phyloP scores from a whole-genome alignment of 306 rosid genomes.

The Quercus wislizeni region DNA sequence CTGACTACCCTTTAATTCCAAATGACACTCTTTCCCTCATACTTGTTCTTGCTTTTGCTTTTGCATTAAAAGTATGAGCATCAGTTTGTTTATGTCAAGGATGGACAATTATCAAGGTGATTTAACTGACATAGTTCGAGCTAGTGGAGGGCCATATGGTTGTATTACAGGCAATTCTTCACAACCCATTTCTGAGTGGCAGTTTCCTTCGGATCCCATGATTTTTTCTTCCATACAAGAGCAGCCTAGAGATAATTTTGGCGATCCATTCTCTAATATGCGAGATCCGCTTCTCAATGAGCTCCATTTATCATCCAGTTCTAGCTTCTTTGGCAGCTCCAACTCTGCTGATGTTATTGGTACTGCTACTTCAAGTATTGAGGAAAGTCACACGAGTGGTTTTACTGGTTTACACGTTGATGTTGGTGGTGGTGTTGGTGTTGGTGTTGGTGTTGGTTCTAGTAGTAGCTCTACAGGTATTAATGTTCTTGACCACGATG shows the following conservation, averaged over 20 bases:
- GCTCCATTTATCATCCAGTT: constrained; percentile 19
- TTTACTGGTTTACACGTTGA: background rate
- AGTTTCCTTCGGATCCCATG: constrained; percentile 24
- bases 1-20: background rate
- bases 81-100: constrained; percentile 33
- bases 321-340: constrained; percentile 28
- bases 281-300: constrained; percentile 73
- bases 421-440: background rate
- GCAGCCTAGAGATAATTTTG: constrained; percentile 35
- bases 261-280: constrained; percentile 69
- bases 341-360: constrained; percentile 18
- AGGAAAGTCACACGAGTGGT: background rate
- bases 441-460: background rate
- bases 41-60: background rate
- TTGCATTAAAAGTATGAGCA: constrained; percentile 45
- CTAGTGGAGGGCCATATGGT: constrained; percentile 32
- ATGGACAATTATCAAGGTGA: constrained; percentile 90
- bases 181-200: constrained; percentile 15
- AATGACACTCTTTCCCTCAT: background rate
- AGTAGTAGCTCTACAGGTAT: constrained; percentile 4
- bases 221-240: constrained; percentile 36
- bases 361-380: background rate
- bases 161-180: constrained; percentile 9
- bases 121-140: constrained; percentile 74
- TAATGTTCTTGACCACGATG: constrained; percentile 10